Conservation (phyloP, 2,329 filamentous ascomycete species). For the Gnomoniopsis smithogilvyi region DNA sequence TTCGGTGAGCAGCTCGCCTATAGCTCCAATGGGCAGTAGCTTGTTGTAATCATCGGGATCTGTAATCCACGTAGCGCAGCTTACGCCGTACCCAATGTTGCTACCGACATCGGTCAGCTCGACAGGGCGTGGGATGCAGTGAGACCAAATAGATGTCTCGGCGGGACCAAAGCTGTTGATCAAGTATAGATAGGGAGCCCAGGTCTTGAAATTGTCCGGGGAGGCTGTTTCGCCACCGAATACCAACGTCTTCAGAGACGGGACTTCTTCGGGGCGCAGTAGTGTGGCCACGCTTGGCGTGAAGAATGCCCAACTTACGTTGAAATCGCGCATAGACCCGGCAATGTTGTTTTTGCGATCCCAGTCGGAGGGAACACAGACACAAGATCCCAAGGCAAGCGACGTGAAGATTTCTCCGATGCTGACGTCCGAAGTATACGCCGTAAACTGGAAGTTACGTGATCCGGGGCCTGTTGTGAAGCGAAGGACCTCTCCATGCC, state of each 20-base stretch:
- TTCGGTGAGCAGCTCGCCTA: conserved; percentile 31
- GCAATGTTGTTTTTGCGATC: conserved; percentile 34
- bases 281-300: conserved; percentile 7
- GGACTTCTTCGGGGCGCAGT: conserved; percentile 11
- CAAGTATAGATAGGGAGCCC: conserved; percentile 42
- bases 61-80: conserved; percentile 21
- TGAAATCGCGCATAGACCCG: conserved; percentile 17
- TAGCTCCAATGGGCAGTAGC: conserved; percentile 23
- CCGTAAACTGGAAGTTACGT: conserved; percentile 31
- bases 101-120: conserved; percentile 8
- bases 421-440: conserved; percentile 30
- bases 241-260: conserved; percentile 7
- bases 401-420: conserved; percentile 22
- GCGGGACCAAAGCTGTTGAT: conserved; percentile 50
- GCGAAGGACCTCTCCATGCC: conserved; percentile 18
- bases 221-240: conserved; percentile 51
- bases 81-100: conserved; percentile 18
- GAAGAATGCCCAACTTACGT: conserved; percentile 17
- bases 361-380: conserved; percentile 35
- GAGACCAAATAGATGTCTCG: no score
- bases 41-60: conserved; percentile 19
- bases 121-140: conserved; percentile 25
- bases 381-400: conserved; percentile 25
- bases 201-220: conserved; percentile 42
- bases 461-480: conserved; percentile 24